Evolutionary conservation across 2,329 filamentous ascomycete species (phyloP), one percentile per base, ranked within the genome.

Genomic region (Ascochyta fabae): DNA sequence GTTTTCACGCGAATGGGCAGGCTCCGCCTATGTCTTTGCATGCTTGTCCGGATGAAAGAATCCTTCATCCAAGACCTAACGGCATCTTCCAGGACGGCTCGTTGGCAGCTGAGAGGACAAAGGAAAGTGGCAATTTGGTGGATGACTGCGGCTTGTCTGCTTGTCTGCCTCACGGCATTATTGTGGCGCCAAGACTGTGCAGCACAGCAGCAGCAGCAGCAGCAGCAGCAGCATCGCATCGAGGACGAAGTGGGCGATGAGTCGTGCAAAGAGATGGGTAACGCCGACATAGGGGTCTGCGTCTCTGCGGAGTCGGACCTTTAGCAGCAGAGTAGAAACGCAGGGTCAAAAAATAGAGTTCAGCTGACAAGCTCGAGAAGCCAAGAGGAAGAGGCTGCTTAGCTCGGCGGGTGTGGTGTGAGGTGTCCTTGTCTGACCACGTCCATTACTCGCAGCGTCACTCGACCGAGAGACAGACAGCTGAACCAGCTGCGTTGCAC

Each of bases 291-390:
- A 39, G 3, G 16, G 53, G 31, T 48, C 26, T 36, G n/a, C 15
- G 31, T 24, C 24, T 33, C 22, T 34, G 33, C 26, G 39, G 15
- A 43, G 10, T 51, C 53, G 42, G 47, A 47, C 47, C 42, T 51
- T 47, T 48, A 33, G 5, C 13, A 39, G 27, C 1, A 26, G 24
- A 38, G 38, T 23, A 34, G 31, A 6, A 9, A 51, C 19, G 53
- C 47, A 56, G 42, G 47, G 53, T 38, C 31, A 24, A 39, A 24
- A 19, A 23, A 31, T 29, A 55, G 35, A 42, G 53, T 42, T 55
- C 46, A 55, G 53, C 53, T 55, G 52, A 50, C 47, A 42, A n/a
- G 46, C 36, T 50, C 29, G 27, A 49, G 41, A 50, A 46, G 46
- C 33, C 46, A 47, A 31, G 29, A 36, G 19, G 47, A 47, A 43